phyloP scores from a whole-genome alignment of 2,329 filamentous ascomycete genomes.

The Eutypella sp. region DNA sequence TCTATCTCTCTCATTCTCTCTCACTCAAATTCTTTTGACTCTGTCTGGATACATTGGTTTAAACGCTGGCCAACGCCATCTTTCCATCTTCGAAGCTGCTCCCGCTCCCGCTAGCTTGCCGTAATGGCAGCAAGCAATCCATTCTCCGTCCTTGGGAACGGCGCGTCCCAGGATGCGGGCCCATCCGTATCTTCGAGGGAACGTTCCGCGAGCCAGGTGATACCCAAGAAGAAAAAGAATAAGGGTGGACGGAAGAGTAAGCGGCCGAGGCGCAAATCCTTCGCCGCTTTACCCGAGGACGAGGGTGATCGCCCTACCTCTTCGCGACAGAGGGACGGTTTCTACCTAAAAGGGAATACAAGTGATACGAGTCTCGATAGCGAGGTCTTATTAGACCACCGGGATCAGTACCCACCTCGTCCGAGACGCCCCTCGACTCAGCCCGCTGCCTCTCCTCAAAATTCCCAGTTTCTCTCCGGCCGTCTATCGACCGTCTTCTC shows the following conservation, averaged over 20 bases:
- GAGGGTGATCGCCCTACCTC: slow-evolving; percentile 26
- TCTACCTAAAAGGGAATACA: slow-evolving; percentile 50
- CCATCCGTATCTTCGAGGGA: slow-evolving; percentile 2
- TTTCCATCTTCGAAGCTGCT: no score
- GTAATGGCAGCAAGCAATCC: slow-evolving; percentile 23
- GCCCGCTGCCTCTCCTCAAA: slow-evolving; percentile 31
- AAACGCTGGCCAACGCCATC: no score
- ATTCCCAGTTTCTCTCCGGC: slow-evolving; percentile 27
- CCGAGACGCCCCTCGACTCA: slow-evolving; percentile 55
- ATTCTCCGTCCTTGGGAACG: slow-evolving; percentile 57
- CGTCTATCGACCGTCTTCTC: slow-evolving; percentile 14
- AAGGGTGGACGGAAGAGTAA: slow-evolving; percentile 71
- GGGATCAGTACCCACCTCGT: slow-evolving; percentile 41
- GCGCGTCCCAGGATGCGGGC: slow-evolving; percentile 6
- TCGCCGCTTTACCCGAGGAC: slow-evolving; percentile 61
- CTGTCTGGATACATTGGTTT: no score
- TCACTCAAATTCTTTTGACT: no score
- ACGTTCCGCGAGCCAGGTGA: slow-evolving; percentile 4
- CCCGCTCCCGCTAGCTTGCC: no score
- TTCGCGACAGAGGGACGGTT: slow-evolving; percentile 30
- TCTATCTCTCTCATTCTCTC: no score
- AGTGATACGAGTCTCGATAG: slow-evolving; percentile 89
- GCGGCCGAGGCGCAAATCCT: slow-evolving; percentile 72
- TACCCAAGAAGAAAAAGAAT: slow-evolving; percentile 62
- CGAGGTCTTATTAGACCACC: slow-evolving; percentile 80